phyloP scores from a whole-genome alignment of 805 yeast genomes.

The Saccharomycopsis capsularis region DNA sequence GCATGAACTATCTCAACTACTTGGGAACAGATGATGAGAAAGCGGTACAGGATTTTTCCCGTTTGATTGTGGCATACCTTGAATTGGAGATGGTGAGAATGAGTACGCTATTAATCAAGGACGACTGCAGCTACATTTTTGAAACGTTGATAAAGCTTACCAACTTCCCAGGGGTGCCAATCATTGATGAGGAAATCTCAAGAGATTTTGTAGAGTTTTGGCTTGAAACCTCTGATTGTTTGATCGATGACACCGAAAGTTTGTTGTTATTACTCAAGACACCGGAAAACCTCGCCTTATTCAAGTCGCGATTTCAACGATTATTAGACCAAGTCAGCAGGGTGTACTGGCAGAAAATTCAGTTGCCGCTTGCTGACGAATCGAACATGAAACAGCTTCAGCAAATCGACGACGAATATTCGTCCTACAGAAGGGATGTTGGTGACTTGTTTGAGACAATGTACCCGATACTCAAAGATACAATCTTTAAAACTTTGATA shows the following conservation, averaged over 20 bases:
- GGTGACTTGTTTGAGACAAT: conserved; percentile 70
- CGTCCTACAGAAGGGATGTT: conserved; percentile 62
- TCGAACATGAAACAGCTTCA: conserved; percentile 27
- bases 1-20: conserved; percentile 32
- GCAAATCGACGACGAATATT: conserved; percentile 47
- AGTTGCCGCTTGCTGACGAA: conserved; percentile 26
- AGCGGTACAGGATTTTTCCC: conserved; percentile 36
- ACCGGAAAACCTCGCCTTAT: conserved; percentile 29
- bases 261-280: conserved; percentile 29
- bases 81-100: conserved; percentile 39
- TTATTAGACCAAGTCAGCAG: conserved; percentile 42
- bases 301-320: conserved; percentile 29
- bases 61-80: conserved; percentile 39
- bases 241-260: conserved; percentile 42
- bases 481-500: conserved; percentile 41
- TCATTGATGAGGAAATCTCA: conserved; percentile 52
- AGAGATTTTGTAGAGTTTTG: conserved; percentile 57
- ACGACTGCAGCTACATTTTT: conserved; percentile 35
- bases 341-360: conserved; percentile 65
- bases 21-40: conserved; percentile 26
- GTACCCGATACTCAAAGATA: conserved; percentile 55
- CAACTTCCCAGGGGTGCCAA: conserved; percentile 49
- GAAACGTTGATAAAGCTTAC: conserved; percentile 47
- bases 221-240: conserved; percentile 57
- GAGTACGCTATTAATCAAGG: conserved; percentile 33